These are phyloP conservation scores for Trypanosoma cruzi DNA, from an alignment of 208 protist species.

Conservation along the genomic window DNA sequence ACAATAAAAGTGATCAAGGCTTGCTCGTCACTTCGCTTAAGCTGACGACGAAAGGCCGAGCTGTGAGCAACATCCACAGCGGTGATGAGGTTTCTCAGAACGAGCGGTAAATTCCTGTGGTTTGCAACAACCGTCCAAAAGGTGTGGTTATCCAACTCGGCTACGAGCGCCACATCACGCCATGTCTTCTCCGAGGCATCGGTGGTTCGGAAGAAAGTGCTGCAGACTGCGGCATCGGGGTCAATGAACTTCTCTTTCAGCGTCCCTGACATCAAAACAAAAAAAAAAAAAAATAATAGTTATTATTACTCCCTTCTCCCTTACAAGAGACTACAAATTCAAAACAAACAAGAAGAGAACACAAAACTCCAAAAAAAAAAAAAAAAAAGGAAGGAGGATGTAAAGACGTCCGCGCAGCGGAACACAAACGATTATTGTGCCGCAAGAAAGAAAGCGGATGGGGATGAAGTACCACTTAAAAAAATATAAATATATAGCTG, in stretches of 20 bases:
- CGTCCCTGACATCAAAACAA: slow-evolving; percentile 29
- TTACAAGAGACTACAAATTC: slow-evolving; percentile 3
- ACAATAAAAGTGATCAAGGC: slow-evolving; percentile 51
- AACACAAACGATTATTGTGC: too few species aligned
- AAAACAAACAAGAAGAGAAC: slow-evolving; percentile 6
- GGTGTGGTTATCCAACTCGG: slow-evolving; percentile 70
- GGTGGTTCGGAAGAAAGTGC: slow-evolving; percentile 61
- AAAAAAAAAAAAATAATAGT: too few species aligned
- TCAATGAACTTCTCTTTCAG: slow-evolving; percentile 51
- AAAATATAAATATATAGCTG: background rate
- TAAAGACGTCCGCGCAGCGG: too few species aligned
- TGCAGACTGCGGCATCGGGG: slow-evolving; percentile 51
- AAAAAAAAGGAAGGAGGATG: too few species aligned
- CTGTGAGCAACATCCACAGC: slow-evolving; percentile 74
- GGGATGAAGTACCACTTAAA: background rate
- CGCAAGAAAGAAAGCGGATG: background rate
- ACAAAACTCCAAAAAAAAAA: slow-evolving; percentile 18
- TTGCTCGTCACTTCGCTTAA: slow-evolving; percentile 44
- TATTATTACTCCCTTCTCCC: background rate
- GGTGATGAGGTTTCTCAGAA: slow-evolving; percentile 48
- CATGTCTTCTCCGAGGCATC: slow-evolving; percentile 73
- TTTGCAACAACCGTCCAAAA: slow-evolving; percentile 84
- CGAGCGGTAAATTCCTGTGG: slow-evolving; percentile 45
- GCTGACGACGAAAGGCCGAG: slow-evolving; percentile 43
- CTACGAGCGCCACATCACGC: slow-evolving; percentile 49